phyloP scores from a whole-genome alignment of 202 grass and related monocot genomes.

The Saccharum hybrid region DNA sequence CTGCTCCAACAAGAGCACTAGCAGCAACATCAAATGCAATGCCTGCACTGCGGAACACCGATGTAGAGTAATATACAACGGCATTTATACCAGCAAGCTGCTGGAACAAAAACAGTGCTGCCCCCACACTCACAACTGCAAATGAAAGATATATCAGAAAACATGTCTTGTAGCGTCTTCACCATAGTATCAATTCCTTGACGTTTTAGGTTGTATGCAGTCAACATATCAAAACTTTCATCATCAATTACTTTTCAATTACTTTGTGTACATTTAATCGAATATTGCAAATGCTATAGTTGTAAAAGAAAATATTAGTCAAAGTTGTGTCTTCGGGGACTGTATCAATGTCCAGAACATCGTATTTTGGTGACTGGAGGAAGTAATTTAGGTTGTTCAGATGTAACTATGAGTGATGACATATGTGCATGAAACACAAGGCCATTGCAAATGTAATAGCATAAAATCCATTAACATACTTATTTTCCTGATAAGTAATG shows the following conservation, averaged over 20 bases:
- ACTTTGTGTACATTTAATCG: background rate
- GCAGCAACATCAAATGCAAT: constrained; percentile 98
- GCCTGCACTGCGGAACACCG: constrained; percentile 93
- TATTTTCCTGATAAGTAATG: background rate
- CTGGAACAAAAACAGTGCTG: constrained; percentile 93
- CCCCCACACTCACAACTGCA: constrained; percentile 94
- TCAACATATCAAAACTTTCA: background rate
- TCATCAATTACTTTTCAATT: background rate
- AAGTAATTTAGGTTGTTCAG: constrained; percentile 38
- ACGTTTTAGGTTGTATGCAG: background rate
- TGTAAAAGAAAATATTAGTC: background rate
- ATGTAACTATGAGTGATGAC: background rate
- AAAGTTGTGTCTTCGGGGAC: background rate
- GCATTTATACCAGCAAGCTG: constrained; percentile 99
- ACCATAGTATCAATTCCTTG: constrained; percentile 24
- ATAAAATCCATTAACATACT: constrained; percentile 26
- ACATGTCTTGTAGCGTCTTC: background rate
- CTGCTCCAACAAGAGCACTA: constrained; percentile 94
- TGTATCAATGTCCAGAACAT: background rate
- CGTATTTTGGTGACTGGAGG: background rate
- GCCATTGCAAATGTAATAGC: constrained; percentile 13
- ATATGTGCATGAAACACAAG: background rate
- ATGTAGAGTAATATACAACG: constrained; percentile 98
- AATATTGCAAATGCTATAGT: background rate
- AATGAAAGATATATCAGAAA: constrained; percentile 41